Evolutionary conservation across 805 yeast genomes (phyloP), one percentile per base, ranked within the genome.

Genomic region (Saccharomycopsis malanga): DNA sequence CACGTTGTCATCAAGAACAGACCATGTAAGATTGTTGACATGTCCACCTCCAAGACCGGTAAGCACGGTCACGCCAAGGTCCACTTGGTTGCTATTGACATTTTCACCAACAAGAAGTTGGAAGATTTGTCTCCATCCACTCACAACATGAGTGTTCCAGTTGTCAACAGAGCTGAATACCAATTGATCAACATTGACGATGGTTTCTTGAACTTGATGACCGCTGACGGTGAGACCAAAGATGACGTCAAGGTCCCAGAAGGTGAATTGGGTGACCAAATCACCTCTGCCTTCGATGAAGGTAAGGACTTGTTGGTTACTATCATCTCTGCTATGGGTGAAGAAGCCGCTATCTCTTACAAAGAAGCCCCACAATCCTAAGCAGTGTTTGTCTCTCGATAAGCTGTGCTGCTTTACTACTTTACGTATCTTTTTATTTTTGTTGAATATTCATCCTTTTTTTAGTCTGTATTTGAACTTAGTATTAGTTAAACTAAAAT

Each of bases 51-150:
- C 67, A 93, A 93, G 85, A 93, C 98, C 64, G 98, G 98, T 77
- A 93, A 93, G 97, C 98, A 93, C 85, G 98, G 98, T 79, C 98
- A 93, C 93, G 98, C 98, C 72, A 93, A 93, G 83, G 98, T 93
- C 73, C 98, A 93, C 76, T 81, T 93, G 76, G 98, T 93, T 61
- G 98, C 98, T 69, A 82, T 86, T 64, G 98, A 93, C 73, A 91
- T 93, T 72, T 93, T 93, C 91, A 93, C 98, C 65, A 85, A 87
- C 73, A 93, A 93, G 89, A 93, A 93, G 81, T 83, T 89, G 73
- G 98, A 93, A 83, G 98, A 93, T 77, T 85, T 93, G 72, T 93
- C 98, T 61, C 98, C 98, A 76, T 93, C 98, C 57, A 93, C 98
- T 77, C 98, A 93, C 82, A 93, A 93, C 79, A 89, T 93, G 98